Base-by-base conservation (phyloP, 495 filamentous ascomycete genomes). In the Aspergillus cristatus region DNA sequence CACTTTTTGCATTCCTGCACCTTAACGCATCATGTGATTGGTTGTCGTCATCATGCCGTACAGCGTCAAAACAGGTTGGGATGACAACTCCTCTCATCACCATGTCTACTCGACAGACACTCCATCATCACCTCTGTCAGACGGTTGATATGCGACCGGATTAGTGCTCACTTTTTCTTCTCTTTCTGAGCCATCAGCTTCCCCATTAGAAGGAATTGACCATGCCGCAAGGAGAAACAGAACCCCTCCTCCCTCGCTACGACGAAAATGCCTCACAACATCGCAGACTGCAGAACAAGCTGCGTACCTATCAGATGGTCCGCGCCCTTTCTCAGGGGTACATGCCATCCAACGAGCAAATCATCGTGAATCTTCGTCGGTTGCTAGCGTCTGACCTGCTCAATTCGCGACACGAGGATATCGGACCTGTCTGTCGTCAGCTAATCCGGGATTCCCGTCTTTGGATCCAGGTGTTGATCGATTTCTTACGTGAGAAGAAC, bases 271-370 rank as follows among this genome's bases (percentile, higher is more conserved):
- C 87, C 7, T 58, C 70, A 15, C 67, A 86, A 34, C 86, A 95
- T 68, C 71, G 81, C 22, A 64, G 71, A 35, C 66, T 89, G 30
- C 85, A 88, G 50, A 76, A 83, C 54, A 95, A 94, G 63, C 70
- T 95, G 40, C 90, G 94, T 60, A 79, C 78, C 38, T 95, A 94
- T 55, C 87, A 94, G 65, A 91, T 94, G 85, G 44, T 84, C 18
- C 74, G 85, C 32, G 90, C 90, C 41, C 57, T 97, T 12, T 74
- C 75, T 12, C 78, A 87, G 45, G 90, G 90, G 1, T 95, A 80
- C 61, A 87, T 95, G 82, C 90, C 90, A 16, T 86, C 83, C 2
- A 95, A 81, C 7, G 86, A 94, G 45, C 90, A 97, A 52, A 45
- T 70, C 41, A 82, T 87, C 50, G 65, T 79, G 55, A 91, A 94